Conservation (phyloP, 768 basidiomycete genomes). For the Boletus edulis region DNA sequence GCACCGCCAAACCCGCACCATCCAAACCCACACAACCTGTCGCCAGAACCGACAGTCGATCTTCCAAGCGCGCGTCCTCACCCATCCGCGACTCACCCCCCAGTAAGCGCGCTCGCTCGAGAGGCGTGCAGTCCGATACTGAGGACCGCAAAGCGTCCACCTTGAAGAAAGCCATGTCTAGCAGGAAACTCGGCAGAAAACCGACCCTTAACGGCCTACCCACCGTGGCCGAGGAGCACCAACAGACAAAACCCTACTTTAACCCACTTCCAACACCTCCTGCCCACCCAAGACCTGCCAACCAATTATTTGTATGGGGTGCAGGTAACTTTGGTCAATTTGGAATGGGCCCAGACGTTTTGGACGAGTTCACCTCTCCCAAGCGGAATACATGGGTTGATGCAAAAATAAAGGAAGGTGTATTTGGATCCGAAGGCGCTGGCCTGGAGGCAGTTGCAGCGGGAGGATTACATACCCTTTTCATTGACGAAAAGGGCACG, state of each 20-base stretch:
- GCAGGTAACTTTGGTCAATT: slow-evolving; percentile 95
- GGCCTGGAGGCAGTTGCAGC: slow-evolving; percentile 81
- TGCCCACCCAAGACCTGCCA: slow-evolving; percentile 57
- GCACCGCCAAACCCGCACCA: slow-evolving; percentile 32
- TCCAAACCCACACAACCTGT: slow-evolving; percentile 33
- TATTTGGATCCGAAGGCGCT: slow-evolving; percentile 66
- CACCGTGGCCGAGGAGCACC: slow-evolving; percentile 31
- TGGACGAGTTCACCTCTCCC: slow-evolving; percentile 75
- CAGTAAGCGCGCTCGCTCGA: slow-evolving; percentile 46
- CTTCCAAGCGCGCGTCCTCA: slow-evolving; percentile 52
- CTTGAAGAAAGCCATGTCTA: slow-evolving; percentile 25
- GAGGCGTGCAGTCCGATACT: slow-evolving; percentile 37
- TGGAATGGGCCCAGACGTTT: slow-evolving; percentile 76
- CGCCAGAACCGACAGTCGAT: slow-evolving; percentile 20
- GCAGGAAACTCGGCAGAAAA: slow-evolving; percentile 29
- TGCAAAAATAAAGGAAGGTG: slow-evolving; percentile 66
- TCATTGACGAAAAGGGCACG: slow-evolving; percentile 85
- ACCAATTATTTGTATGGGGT: slow-evolving; percentile 84
- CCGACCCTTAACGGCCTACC: slow-evolving; percentile 31
- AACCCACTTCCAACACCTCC: slow-evolving; percentile 64
- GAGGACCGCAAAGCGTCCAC: slow-evolving; percentile 37
- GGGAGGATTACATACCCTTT: slow-evolving; percentile 88
- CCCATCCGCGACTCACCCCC: slow-evolving; percentile 42
- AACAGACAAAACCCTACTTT: slow-evolving; percentile 55
- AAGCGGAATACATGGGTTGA: slow-evolving; percentile 77